Conservation (phyloP, 164 flowering plant genomes). For the Tetracentron sinense region DNA sequence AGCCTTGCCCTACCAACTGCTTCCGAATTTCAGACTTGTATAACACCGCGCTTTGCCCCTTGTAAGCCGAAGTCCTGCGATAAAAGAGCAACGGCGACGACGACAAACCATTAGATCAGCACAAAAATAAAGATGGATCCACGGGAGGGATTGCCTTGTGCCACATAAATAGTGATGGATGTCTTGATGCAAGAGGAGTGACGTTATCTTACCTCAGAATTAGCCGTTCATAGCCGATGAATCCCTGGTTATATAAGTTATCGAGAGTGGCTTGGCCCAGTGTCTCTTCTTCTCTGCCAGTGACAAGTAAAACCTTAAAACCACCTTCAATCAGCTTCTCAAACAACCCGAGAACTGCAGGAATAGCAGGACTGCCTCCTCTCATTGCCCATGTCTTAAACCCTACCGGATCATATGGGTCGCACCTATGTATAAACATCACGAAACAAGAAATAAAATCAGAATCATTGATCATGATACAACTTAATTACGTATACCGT, state of each 20-base stretch:
- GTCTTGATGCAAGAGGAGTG: slow-evolving; percentile 53
- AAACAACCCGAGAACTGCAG: slow-evolving; percentile 41
- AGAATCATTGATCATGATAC: too few species aligned
- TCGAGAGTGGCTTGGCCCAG: slow-evolving; percentile 42
- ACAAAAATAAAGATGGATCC: neutral
- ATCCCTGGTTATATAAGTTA: slow-evolving; percentile 63
- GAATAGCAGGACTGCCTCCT: slow-evolving; percentile 55
- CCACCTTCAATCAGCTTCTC: slow-evolving; percentile 39
- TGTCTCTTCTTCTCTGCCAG: slow-evolving; percentile 71
- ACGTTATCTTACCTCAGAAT: slow-evolving; percentile 52
- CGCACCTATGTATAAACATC: slow-evolving; percentile 37
- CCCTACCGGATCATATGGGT: slow-evolving; percentile 62
- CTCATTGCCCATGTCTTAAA: slow-evolving; percentile 62
- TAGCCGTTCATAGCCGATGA: slow-evolving; percentile 61
- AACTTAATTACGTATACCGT: too few species aligned
- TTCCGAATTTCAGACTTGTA: slow-evolving; percentile 59
- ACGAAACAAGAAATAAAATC: too few species aligned
- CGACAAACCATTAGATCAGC: slow-evolving; percentile 3
- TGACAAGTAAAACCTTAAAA: slow-evolving; percentile 60
- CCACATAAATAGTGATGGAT: neutral
- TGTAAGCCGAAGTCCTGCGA: slow-evolving; percentile 40
- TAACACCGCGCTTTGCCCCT: slow-evolving; percentile 49
- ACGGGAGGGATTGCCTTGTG: too few species aligned
- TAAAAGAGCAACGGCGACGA: neutral
- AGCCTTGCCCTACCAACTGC: slow-evolving; percentile 55